Conservation (phyloP, 2,329 filamentous ascomycete genomes). For the Clathrospora elynae region DNA sequence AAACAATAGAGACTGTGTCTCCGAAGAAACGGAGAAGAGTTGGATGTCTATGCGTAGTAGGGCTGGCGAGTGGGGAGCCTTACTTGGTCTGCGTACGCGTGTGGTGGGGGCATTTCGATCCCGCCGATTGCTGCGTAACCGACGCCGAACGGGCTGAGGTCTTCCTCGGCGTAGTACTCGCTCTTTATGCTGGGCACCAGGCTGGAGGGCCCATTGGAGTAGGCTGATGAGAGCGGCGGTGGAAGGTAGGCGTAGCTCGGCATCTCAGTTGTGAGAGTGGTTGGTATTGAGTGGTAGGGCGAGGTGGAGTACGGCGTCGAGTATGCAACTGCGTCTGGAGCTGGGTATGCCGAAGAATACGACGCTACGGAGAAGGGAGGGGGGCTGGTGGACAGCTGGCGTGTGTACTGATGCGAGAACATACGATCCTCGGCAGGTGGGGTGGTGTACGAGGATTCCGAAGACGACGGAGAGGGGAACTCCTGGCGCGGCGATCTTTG, state of each 20-base stretch:
- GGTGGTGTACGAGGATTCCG: slow-evolving; percentile 43
- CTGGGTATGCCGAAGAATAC: slow-evolving; percentile 70
- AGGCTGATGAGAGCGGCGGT: slow-evolving; percentile 50
- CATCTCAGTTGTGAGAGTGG: slow-evolving; percentile 46
- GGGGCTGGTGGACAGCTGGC: slow-evolving; percentile 72
- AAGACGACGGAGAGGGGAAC: slow-evolving; percentile 45
- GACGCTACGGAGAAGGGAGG: slow-evolving; percentile 62
- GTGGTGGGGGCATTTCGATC: slow-evolving; percentile 65
- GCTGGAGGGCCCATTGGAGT: slow-evolving; percentile 65
- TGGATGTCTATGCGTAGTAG: slow-evolving; percentile 44
- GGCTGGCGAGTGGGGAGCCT: slow-evolving; percentile 58
- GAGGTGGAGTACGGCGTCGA: slow-evolving; percentile 58
- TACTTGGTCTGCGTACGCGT: slow-evolving; percentile 73
- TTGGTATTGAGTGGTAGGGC: slow-evolving; percentile 48
- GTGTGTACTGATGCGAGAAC: slow-evolving; percentile 68
- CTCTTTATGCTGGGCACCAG: slow-evolving; percentile 68
- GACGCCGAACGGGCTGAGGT: slow-evolving; percentile 69
- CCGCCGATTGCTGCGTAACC: slow-evolving; percentile 68
- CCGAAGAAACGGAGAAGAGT: slow-evolving; percentile 31
- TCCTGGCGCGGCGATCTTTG: slow-evolving; percentile 45
- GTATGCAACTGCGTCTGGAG: slow-evolving; percentile 68
- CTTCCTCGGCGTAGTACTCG: slow-evolving; percentile 64
- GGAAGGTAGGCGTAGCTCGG: slow-evolving; percentile 63
- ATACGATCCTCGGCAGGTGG: slow-evolving; percentile 71
- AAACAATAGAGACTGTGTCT: slow-evolving; percentile 32